A percentile compares a stretch with the other conserved stretches of the same genome.
Evolutionary conservation across 371 early-diverging fungal species (phyloP).

Genomic region (Lichtheimia ramosa): DNA sequence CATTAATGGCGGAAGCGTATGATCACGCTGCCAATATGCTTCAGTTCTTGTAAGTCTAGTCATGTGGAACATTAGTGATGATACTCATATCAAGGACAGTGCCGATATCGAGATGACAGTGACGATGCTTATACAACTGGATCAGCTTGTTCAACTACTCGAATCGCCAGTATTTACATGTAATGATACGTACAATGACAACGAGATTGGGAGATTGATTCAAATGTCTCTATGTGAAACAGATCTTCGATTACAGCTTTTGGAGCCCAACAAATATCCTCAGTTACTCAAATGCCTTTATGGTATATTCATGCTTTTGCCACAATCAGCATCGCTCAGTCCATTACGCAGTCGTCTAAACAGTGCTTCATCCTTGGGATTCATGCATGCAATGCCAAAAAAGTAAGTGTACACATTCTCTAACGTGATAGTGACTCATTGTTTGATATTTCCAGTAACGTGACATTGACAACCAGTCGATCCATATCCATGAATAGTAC

Average conservation of each 20-base stretch:
- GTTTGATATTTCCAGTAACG: not conserved
- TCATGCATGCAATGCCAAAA: constrained; percentile 53
- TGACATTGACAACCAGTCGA: not conserved
- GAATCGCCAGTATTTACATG: constrained; percentile 94
- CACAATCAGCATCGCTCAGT: constrained; percentile 89
- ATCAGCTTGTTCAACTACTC: constrained; percentile 90
- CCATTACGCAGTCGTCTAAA: constrained; percentile 86
- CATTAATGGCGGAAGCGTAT: constrained; percentile 88
- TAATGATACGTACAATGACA: constrained; percentile 49
- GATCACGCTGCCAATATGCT: constrained; percentile 81
- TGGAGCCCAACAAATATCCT: constrained; percentile 86
- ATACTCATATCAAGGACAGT: constrained; percentile 22
- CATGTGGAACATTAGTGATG: not conserved
- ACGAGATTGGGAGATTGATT: not conserved
- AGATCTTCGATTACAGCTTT: constrained; percentile 83
- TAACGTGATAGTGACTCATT: no score
- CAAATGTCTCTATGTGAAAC: not conserved
- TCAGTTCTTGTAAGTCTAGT: constrained; percentile 64
- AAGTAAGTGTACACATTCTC: not conserved
- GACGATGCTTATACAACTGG: constrained; percentile 84
- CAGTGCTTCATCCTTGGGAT: constrained; percentile 66
- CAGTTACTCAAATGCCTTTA: constrained; percentile 84
- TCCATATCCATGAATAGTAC: constrained; percentile 4
- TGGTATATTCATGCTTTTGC: constrained; percentile 90
- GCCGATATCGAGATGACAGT: constrained; percentile 91